Base-by-base conservation (phyloP, 1,139 yeast species). In the Magnusiomyces tetraspermus region DNA sequence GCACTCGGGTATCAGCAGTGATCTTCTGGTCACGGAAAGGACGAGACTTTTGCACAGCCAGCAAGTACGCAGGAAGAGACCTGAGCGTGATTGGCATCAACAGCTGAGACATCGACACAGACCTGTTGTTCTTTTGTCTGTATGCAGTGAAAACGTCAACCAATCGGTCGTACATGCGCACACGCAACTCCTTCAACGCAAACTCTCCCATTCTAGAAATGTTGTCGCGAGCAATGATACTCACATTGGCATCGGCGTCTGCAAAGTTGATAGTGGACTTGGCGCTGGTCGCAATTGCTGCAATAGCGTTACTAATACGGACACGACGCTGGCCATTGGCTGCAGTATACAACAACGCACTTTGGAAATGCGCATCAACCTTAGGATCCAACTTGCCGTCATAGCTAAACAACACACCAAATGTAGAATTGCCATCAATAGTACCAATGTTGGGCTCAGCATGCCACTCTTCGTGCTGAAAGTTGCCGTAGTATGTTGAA, bases 351-450 rank as follows among this genome's bases (percentile, higher is more conserved):
- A 94, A 73, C 46, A 92, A 61, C 0, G 97, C 97, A 1, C 88
- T 85, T 69, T 92, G 99, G 73, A 90, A 88, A 67, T 88, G 95
- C 43, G 89, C 87, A 66, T 88, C 96, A 41, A 78, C 75, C 55
- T 80, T 80, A 2, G 85, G 74, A 54, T 82, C 79, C 47, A 94
- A 74, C 57, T 79, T 82, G 1, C 89, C 90, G 63, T 89, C 97
- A 62, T 87, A 85, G 52, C 75, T 76, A 61, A 92, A 80, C 51
- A 87, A 74, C 1, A 87, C 82, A 3, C 88, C 84, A 54, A 88
- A 69, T 1, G 85, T 76, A 48, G 86, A 84, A 60, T 85, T 83
- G 21, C 77, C 75, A 47, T 77, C 76, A 23, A 90, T 69, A 5
- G 79, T 71, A 0, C 97, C 90, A 28, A 89, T 67, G 15, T 72